These are phyloP conservation scores for Verticillium longisporum DNA, from an alignment of 2,329 filamentous ascomycete genomes.

Conservation along the genomic window DNA sequence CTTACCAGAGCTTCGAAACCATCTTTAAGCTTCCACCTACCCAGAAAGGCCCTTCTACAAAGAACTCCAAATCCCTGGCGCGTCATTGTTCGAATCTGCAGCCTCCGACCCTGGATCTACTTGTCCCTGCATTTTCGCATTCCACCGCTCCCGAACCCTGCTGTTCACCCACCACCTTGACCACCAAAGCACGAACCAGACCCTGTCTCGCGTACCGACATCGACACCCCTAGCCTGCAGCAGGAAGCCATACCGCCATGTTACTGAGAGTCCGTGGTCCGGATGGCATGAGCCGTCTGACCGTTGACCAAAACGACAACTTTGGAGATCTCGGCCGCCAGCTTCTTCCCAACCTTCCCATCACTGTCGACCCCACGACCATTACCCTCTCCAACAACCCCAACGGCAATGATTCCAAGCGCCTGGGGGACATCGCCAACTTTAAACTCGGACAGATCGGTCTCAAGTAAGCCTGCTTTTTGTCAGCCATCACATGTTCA, in stretches of 20 bases:
- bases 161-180: neutral
- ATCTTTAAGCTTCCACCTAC: neutral
- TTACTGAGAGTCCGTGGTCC: conserved; percentile 82
- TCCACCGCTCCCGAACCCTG: neutral
- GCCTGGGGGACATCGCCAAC: conserved; percentile 48
- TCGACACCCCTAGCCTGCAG: neutral
- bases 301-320: conserved; percentile 64
- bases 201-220: neutral
- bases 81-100: neutral
- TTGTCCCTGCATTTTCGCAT: too few relatives aligned
- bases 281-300: conserved; percentile 87
- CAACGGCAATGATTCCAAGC: conserved; percentile 49
- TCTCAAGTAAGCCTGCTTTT: conserved; percentile 38
- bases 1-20: neutral
- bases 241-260: conserved; percentile 45
- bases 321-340: conserved; percentile 57
- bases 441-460: conserved; percentile 53
- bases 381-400: conserved; percentile 58
- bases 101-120: neutral
- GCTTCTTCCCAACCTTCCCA: conserved; percentile 53
- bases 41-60: neutral
- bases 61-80: neutral
- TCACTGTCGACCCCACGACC: conserved; percentile 53
- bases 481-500: neutral
- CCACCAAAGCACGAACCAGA: neutral